phyloP scores from a whole-genome alignment of 768 basidiomycete genomes.

The Ramaria sp. region DNA sequence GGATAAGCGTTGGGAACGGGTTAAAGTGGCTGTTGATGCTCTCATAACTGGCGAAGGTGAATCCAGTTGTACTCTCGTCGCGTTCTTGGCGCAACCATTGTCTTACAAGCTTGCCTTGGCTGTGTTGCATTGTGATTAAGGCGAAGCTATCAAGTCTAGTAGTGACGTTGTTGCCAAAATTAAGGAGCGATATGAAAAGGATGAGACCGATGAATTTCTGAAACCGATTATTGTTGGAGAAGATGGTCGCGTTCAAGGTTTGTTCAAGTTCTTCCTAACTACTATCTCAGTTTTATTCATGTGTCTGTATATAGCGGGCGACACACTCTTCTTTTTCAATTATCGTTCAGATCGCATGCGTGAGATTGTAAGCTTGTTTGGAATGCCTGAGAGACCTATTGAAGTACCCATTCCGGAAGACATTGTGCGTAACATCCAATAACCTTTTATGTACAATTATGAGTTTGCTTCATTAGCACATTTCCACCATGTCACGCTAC shows the following conservation, averaged over 20 bases:
- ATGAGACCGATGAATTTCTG: constrained; percentile 90
- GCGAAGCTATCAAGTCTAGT: constrained; percentile 35
- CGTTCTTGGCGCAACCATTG: background rate
- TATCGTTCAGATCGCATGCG: constrained; percentile 96
- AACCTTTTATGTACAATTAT: background rate
- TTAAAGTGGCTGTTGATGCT: constrained; percentile 83
- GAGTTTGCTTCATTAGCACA: constrained; percentile 36
- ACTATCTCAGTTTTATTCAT: background rate
- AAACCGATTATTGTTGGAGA: constrained; percentile 88
- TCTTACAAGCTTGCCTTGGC: background rate
- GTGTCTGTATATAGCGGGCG: constrained; percentile 40
- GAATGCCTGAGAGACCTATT: constrained; percentile 72
- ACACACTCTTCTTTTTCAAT: constrained; percentile 95
- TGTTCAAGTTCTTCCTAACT: constrained; percentile 13
- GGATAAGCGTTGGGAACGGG: constrained; percentile 91
- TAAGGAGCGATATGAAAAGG: constrained; percentile 67
- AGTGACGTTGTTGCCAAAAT: constrained; percentile 54
- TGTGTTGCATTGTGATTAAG: constrained; percentile 13
- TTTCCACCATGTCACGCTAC: constrained; percentile 91
- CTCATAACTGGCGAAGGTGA: constrained; percentile 64
- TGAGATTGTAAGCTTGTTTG: constrained; percentile 76
- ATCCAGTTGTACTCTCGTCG: background rate
- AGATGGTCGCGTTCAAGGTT: constrained; percentile 72
- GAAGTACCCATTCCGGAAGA: constrained; percentile 73
- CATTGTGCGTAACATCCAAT: constrained; percentile 40